Evolutionary conservation across 495 filamentous ascomycete species (phyloP).

Genomic region (Hypoxylon trugodes): DNA sequence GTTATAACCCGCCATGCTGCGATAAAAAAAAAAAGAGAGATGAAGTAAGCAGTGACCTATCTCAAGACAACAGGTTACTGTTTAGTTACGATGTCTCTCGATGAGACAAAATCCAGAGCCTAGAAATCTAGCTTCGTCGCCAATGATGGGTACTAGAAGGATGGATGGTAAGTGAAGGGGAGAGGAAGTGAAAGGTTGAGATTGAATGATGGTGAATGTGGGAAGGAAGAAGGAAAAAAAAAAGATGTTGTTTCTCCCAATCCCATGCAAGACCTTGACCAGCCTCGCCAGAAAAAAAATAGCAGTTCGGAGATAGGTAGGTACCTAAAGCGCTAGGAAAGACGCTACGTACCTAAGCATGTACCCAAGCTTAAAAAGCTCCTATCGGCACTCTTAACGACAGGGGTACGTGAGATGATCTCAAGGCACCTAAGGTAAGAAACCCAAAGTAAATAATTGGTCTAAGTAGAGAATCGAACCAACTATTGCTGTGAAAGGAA

Average conservation of each 20-base stretch:
- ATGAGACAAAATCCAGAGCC: not conserved
- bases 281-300: conserved; percentile 39
- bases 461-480: not conserved
- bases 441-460: conserved; percentile 11
- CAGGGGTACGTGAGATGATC: conserved; percentile 13
- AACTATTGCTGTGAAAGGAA: conserved; percentile 4
- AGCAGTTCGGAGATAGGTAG: too few relatives aligned
- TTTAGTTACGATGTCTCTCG: not conserved
- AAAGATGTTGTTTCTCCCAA: conserved; percentile 39
- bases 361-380: conserved; percentile 24
- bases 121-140: not conserved
- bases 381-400: conserved; percentile 26
- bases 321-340: too few relatives aligned
- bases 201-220: not conserved
- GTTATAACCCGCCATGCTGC: conserved; percentile 56
- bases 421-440: conserved; percentile 1
- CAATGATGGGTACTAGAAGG: not conserved
- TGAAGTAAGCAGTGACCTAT: conserved; percentile 9
- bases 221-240: conserved; percentile 33
- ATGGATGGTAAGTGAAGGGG: not conserved
- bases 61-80: not conserved
- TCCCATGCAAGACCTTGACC: conserved; percentile 34
- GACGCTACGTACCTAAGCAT: too few relatives aligned
- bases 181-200: not conserved
- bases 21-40: conserved; percentile 9